A percentile compares a stretch with the other conserved stretches of the same genome.
Evolutionary conservation across 2,329 filamentous ascomycete genomes (phyloP).

Genomic region (Fusarium sulawesiense): DNA sequence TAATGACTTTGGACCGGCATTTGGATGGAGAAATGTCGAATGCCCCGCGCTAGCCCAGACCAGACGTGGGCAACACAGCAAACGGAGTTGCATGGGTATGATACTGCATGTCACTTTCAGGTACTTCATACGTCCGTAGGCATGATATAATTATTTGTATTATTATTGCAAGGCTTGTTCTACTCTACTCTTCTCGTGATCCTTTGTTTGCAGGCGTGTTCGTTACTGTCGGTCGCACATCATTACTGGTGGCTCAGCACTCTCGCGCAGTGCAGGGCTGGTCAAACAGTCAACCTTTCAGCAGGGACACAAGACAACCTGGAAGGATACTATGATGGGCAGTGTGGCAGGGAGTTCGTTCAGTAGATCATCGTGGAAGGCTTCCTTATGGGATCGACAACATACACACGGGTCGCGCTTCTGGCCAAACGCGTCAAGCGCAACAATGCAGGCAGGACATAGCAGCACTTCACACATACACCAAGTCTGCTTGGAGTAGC

Average conservation of each 20-base stretch:
- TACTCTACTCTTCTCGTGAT: not conserved
- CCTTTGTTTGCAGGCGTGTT: not conserved
- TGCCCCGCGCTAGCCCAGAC: slow-evolving; percentile 51
- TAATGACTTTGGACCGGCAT: slow-evolving; percentile 41
- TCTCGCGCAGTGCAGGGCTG: not conserved
- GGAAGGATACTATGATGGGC: not conserved
- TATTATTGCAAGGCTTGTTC: not conserved
- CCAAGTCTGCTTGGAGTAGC: too few relatives aligned
- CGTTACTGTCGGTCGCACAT: not conserved
- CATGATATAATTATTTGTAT: not conserved
- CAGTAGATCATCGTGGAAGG: not conserved
- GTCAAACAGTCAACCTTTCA: not conserved
- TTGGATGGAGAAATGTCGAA: slow-evolving; percentile 38
- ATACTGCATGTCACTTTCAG: slow-evolving; percentile 1
- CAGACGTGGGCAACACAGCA: slow-evolving; percentile 12
- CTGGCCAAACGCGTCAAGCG: not conserved
- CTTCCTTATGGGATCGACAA: not conserved
- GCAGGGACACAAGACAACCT: too few relatives aligned
- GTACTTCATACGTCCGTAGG: not conserved
- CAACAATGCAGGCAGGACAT: too few relatives aligned
- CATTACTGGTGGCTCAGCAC: not conserved
- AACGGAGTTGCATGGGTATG: not conserved
- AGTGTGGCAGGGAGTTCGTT: not conserved
- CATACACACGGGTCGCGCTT: not conserved
- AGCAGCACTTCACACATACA: too few relatives aligned